These are phyloP conservation scores for Fusarium penzigii DNA, from an alignment of 2,329 filamentous ascomycete species.

Conservation along the genomic window DNA sequence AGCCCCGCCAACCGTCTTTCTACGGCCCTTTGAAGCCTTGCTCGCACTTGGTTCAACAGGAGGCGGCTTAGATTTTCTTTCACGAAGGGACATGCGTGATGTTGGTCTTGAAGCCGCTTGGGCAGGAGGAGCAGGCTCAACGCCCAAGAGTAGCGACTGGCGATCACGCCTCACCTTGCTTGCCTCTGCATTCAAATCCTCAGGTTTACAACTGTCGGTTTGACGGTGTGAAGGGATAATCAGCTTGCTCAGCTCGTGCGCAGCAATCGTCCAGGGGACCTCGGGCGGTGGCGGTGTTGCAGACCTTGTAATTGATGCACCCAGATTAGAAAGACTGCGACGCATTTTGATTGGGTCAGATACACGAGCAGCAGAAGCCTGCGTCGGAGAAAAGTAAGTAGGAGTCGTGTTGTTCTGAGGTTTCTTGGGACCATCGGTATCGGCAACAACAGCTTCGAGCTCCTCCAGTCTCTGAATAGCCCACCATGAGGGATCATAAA, in stretches of 20 bases:
- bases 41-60: slow-evolving; percentile 45
- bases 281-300: slow-evolving; percentile 74
- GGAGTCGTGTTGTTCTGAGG: slow-evolving; percentile 58
- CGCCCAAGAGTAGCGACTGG: slow-evolving; percentile 50
- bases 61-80: slow-evolving; percentile 63
- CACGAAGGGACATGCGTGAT: slow-evolving; percentile 71
- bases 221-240: slow-evolving; percentile 77
- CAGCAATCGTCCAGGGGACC: slow-evolving; percentile 82
- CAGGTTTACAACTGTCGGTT: slow-evolving; percentile 72
- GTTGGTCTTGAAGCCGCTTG: slow-evolving; percentile 45
- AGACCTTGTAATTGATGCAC: slow-evolving; percentile 40
- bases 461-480: slow-evolving; percentile 63
- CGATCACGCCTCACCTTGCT: slow-evolving; percentile 65
- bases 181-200: slow-evolving; percentile 75
- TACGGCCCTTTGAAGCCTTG: slow-evolving; percentile 45
- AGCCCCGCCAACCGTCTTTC: slow-evolving; percentile 60
- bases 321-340: slow-evolving; percentile 60
- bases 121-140: slow-evolving; percentile 29
- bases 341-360: slow-evolving; percentile 66
- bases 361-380: slow-evolving; percentile 82
- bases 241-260: slow-evolving; percentile 78
- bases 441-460: slow-evolving; percentile 62
- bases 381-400: slow-evolving; percentile 84
- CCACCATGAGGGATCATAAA: slow-evolving; percentile 75
- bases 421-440: slow-evolving; percentile 54